A percentile compares a stretch with the other conserved stretches of the same genome.
Conservation (phyloP, 805 yeast species). For the Barnettozyma salicaria region DNA sequence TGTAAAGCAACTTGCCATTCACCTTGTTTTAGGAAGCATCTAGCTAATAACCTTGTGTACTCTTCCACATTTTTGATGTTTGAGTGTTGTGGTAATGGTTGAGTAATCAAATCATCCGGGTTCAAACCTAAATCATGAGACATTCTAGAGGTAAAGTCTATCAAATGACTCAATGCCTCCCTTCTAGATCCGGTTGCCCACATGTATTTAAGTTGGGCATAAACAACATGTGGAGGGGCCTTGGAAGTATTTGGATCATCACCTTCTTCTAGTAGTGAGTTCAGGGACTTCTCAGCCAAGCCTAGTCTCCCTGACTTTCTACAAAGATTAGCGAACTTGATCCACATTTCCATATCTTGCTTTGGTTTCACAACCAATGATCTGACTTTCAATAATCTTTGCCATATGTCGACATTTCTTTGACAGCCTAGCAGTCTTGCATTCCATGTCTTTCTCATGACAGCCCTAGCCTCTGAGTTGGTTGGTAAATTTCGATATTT, state of each 20-base stretch:
- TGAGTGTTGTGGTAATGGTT: slow-evolving; percentile 65
- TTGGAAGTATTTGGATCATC: slow-evolving; percentile 55
- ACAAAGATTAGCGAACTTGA: slow-evolving; percentile 93
- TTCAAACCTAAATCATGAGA: slow-evolving; percentile 82
- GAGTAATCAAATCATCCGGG: slow-evolving; percentile 81
- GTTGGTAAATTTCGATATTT: slow-evolving; percentile 81
- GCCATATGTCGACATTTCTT: slow-evolving; percentile 98
- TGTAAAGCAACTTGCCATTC: slow-evolving; percentile 93
- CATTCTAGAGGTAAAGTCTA: slow-evolving; percentile 87
- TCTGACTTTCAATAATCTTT: slow-evolving; percentile 85
- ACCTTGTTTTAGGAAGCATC: slow-evolving; percentile 96
- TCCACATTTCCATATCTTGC: slow-evolving; percentile 97
- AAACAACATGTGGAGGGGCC: slow-evolving; percentile 95
- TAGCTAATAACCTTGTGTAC: slow-evolving; percentile 78
- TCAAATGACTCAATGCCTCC: slow-evolving; percentile 80
- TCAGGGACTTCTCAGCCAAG: slow-evolving; percentile 86
- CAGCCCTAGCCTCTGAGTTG: slow-evolving; percentile 69
- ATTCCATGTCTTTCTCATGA: slow-evolving; percentile 90
- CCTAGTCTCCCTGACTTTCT: slow-evolving; percentile 90
- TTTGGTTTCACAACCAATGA: slow-evolving; percentile 91
- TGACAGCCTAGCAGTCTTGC: slow-evolving; percentile 90
- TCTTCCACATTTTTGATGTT: slow-evolving; percentile 66
- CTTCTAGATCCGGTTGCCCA: slow-evolving; percentile 91
- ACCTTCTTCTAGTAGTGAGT: slow-evolving; percentile 68
- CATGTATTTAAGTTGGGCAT: slow-evolving; percentile 93